phyloP scores from a whole-genome alignment of 805 yeast species.

The Saturnispora bothae region DNA sequence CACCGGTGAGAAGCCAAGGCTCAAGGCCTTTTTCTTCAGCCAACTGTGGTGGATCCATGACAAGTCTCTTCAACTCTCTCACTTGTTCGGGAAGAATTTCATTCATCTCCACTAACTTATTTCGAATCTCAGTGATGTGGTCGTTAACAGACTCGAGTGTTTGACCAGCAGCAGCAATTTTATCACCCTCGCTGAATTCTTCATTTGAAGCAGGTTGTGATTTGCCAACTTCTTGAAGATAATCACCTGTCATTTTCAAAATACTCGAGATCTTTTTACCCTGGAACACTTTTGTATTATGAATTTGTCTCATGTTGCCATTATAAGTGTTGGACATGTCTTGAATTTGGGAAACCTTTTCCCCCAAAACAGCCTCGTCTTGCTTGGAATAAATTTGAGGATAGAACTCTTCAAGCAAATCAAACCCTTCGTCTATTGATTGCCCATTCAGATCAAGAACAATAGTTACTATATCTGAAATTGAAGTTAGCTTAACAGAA shows the following conservation, averaged over 20 bases:
- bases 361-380: conserved; percentile 17
- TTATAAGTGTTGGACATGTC: neutral
- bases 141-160: conserved; percentile 3
- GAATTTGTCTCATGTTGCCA: conserved; percentile 6
- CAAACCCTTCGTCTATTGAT: conserved; percentile 20
- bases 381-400: conserved; percentile 31
- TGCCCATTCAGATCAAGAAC: conserved; percentile 22
- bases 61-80: conserved; percentile 7
- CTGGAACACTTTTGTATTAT: conserved; percentile 21
- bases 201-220: neutral
- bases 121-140: neutral
- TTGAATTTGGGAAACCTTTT: conserved; percentile 12
- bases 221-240: conserved; percentile 12
- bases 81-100: conserved; percentile 15
- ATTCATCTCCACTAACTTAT: conserved; percentile 5
- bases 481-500: conserved; percentile 11
- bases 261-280: conserved; percentile 25
- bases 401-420: conserved; percentile 25
- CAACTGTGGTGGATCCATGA: neutral
- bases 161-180: conserved; percentile 11
- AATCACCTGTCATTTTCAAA: conserved; percentile 20
- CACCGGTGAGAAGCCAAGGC: conserved; percentile 31
- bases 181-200: conserved; percentile 9
- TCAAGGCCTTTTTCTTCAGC: conserved; percentile 18
- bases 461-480: conserved; percentile 29